Percentiles rank a stretch among this genome's conserved stretches.
Conservation (phyloP, 2,329 filamentous ascomycete species). For the Lithohypha guttulata region DNA sequence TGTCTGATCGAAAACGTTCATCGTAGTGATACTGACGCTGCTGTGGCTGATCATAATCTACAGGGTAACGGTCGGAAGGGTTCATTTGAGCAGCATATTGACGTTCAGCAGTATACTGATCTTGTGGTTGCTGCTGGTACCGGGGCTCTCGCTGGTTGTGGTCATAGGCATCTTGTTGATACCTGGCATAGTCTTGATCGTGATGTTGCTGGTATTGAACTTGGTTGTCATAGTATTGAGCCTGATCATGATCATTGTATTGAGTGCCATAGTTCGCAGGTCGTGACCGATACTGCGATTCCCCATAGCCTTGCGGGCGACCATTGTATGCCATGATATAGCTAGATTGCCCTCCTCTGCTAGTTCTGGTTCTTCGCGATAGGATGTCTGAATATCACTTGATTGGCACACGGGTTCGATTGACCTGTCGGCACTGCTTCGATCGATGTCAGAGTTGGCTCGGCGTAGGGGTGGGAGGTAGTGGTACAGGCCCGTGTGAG, state of each 20-base stretch:
- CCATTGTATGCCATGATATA: slow-evolving; percentile 4
- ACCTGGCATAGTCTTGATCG: not conserved
- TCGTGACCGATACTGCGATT: not conserved
- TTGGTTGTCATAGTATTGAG: slow-evolving; percentile 1
- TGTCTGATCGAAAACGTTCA: slow-evolving; percentile 17
- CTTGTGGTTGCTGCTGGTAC: not conserved
- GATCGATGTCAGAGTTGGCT: no score
- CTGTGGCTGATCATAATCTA: not conserved
- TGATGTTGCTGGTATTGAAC: not conserved
- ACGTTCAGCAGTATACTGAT: slow-evolving; percentile 1
- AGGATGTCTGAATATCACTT: not conserved
- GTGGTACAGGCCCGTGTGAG: no score
- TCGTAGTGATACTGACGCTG: slow-evolving; percentile 18
- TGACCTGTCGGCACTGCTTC: no score
- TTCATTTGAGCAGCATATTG: not conserved
- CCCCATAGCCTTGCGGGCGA: not conserved
- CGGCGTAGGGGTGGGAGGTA: no score
- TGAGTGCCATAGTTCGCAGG: not conserved
- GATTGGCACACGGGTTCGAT: not conserved
- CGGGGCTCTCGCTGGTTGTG: slow-evolving; percentile 4
- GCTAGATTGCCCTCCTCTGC: not conserved
- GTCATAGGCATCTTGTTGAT: slow-evolving; percentile 4
- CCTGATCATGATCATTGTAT: not conserved
- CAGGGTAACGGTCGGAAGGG: not conserved
- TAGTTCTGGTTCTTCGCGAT: not conserved